A percentile compares a stretch with the other conserved stretches of the same genome.
These are phyloP conservation scores for Termitomyces sp. DNA, from an alignment of 1,284 basidiomycete genomes.

Conservation along the genomic window DNA sequence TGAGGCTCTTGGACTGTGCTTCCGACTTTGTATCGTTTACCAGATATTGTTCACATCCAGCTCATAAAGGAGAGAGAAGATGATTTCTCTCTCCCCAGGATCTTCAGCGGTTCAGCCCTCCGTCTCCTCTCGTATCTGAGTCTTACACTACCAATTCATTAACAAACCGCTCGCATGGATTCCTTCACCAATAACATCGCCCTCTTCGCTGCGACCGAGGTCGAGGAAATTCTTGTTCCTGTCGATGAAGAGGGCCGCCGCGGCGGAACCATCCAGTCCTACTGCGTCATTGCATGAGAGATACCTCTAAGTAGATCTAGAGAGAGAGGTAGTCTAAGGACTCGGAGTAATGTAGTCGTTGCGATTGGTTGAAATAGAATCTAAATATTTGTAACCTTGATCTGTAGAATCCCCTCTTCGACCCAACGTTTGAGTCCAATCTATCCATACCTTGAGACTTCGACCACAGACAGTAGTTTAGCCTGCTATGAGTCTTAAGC, in stretches of 20 bases:
- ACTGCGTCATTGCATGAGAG: conserved; percentile 10
- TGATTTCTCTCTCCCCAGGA: neutral
- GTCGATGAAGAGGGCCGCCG: neutral
- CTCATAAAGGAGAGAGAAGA: neutral
- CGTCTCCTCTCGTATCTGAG: neutral
- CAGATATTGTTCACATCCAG: neutral
- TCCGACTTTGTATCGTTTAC: neutral
- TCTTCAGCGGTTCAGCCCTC: neutral
- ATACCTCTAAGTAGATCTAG: neutral
- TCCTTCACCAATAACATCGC: conserved; percentile 6
- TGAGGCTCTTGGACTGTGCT: neutral
- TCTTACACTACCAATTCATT: neutral
- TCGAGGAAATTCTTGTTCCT: neutral
- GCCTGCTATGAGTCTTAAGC: conserved; percentile 9
- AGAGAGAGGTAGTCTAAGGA: too few relatives aligned
- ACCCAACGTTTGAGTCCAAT: neutral
- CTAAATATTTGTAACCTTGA: too few relatives aligned
- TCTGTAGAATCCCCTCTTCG: too few relatives aligned
- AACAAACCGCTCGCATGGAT: conserved; percentile 5
- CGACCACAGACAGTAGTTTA: neutral
- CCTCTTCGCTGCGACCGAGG: neutral
- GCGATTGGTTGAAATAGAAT: too few relatives aligned
- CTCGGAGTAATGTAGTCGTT: too few relatives aligned
- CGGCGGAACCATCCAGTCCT: neutral
- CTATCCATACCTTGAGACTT: neutral